Percentiles rank a stretch among this genome's conserved stretches.
These are phyloP conservation scores for Marasmius tenuissimus DNA, from an alignment of 1,284 basidiomycete genomes.

Conservation along the genomic window DNA sequence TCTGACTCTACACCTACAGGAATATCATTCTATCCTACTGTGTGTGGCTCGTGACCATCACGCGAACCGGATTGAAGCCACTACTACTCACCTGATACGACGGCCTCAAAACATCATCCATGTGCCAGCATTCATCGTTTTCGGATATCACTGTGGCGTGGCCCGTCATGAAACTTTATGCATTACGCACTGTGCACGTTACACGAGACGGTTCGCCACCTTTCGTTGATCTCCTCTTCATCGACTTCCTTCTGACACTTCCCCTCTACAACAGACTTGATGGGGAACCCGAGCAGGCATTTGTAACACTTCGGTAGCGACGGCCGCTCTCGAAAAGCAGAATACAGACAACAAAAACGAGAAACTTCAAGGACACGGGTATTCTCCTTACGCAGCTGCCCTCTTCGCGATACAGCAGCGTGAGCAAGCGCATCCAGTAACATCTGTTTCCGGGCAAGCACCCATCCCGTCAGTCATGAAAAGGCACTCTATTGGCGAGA, in stretches of 20 bases:
- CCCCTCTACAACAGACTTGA: slow-evolving; percentile 54
- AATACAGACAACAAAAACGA: neutral
- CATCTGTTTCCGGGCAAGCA: neutral
- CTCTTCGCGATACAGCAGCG: neutral
- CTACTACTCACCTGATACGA: slow-evolving; percentile 86
- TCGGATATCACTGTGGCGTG: slow-evolving; percentile 90
- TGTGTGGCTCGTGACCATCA: slow-evolving; percentile 81
- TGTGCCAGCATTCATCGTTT: slow-evolving; percentile 89
- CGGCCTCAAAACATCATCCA: slow-evolving; percentile 85
- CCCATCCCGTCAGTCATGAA: neutral
- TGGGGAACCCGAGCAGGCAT: slow-evolving; percentile 93
- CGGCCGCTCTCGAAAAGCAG: slow-evolving; percentile 52
- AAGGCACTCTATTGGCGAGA: neutral
- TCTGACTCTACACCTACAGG: slow-evolving; percentile 37
- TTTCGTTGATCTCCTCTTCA: neutral
- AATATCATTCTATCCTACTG: slow-evolving; percentile 76
- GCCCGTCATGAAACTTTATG: slow-evolving; percentile 88
- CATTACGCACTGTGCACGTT: slow-evolving; percentile 78
- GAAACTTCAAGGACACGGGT: neutral
- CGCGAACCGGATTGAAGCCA: slow-evolving; percentile 84
- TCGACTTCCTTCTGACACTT: neutral
- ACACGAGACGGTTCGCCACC: slow-evolving; percentile 62
- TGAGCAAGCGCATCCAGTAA: neutral
- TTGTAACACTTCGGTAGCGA: slow-evolving; percentile 74
- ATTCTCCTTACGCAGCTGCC: neutral